Conservation (phyloP, 129 eudicot genomes). For the Flaveria brownii region DNA sequence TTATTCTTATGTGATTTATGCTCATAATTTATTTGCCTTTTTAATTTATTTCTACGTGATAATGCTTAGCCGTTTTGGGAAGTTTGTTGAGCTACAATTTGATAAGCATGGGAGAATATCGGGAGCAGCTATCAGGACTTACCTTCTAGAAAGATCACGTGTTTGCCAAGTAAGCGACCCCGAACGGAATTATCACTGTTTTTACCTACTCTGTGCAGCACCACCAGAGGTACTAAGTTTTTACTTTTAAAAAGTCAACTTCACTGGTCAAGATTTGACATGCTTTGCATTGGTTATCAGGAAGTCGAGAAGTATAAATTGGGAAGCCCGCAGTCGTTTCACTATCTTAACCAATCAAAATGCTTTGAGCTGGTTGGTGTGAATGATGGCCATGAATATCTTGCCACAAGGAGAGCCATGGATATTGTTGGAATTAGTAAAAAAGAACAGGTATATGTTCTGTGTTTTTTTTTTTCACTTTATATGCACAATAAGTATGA, state of each 20-base stretch:
- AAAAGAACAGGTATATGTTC: conserved; percentile 72
- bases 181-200: conserved; percentile 96
- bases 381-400: conserved; percentile 85
- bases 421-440: conserved; percentile 92
- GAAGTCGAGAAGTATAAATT: conserved; percentile 89
- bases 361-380: conserved; percentile 88
- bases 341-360: conserved; percentile 95
- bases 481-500: neutral
- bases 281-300: conserved; percentile 41
- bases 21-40: conserved; percentile 5
- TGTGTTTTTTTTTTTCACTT: neutral
- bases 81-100: conserved; percentile 98
- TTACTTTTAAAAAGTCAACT: neutral
- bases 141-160: conserved; percentile 96
- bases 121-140: conserved; percentile 98
- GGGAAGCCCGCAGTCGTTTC: conserved; percentile 82
- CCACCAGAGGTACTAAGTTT: conserved; percentile 70
- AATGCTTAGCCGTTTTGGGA: conserved; percentile 89
- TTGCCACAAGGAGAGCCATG: conserved; percentile 98
- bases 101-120: conserved; percentile 98
- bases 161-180: conserved; percentile 96
- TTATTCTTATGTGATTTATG: conserved; percentile 10
- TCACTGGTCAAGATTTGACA: conserved; percentile 16
- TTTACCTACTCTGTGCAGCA: conserved; percentile 98
- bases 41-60: conserved; percentile 17